Evolutionary conservation across 2,329 filamentous ascomycete genomes (phyloP).

Genomic region (Didymella glomerata): DNA sequence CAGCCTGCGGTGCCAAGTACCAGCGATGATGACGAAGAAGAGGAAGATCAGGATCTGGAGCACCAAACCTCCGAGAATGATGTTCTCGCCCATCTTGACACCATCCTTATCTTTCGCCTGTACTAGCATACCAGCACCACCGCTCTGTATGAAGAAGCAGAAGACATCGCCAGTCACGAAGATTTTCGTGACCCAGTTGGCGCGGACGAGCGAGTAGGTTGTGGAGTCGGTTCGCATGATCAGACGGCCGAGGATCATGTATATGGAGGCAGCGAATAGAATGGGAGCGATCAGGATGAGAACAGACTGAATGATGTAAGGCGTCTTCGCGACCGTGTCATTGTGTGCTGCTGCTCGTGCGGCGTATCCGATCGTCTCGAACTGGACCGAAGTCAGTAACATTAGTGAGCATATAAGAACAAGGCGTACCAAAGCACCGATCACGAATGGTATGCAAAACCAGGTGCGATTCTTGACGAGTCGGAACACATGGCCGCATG

Average conservation of each 20-base stretch:
- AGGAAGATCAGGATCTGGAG: constrained; percentile 67
- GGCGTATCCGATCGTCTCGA: constrained; percentile 54
- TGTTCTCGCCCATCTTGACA: constrained; percentile 55
- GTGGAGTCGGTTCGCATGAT: constrained; percentile 54
- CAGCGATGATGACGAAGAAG: constrained; percentile 61
- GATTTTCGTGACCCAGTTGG: constrained; percentile 60
- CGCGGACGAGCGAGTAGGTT: constrained; percentile 54
- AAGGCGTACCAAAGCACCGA: constrained; percentile 59
- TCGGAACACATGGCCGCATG: constrained; percentile 55
- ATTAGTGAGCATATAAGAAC: constrained; percentile 13
- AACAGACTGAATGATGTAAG: constrained; percentile 53
- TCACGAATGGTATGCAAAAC: constrained; percentile 61
- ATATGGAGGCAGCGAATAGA: constrained; percentile 58
- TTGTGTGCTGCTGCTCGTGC: constrained; percentile 39
- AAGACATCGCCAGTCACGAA: constrained; percentile 65
- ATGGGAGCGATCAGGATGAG: constrained; percentile 56
- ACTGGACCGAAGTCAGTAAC: constrained; percentile 27
- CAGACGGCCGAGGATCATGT: constrained; percentile 57
- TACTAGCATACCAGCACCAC: constrained; percentile 57
- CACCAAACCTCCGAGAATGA: constrained; percentile 65
- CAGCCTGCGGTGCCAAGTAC: constrained; percentile 61
- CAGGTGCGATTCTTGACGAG: constrained; percentile 57
- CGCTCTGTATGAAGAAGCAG: constrained; percentile 61
- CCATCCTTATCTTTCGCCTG: constrained; percentile 33
- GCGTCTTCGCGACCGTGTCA: constrained; percentile 42